These are phyloP conservation scores for Cicer cuneatum DNA, from an alignment of 306 rosid species.

Conservation along the genomic window DNA sequence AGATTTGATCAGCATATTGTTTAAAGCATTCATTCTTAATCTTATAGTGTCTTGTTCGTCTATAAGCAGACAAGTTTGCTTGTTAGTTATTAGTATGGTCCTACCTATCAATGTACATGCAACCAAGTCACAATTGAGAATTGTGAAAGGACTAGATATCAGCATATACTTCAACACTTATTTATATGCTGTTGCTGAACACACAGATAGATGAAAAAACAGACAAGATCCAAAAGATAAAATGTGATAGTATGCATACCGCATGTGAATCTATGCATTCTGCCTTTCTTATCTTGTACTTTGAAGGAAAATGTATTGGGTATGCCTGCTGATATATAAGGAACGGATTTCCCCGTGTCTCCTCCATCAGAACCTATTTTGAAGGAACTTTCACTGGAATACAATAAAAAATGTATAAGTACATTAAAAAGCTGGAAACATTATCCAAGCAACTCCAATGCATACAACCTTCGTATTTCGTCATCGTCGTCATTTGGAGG, in stretches of 20 bases:
- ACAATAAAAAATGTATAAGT: conserved; percentile 44
- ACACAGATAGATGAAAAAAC: conserved; percentile 28
- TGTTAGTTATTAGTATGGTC: background rate
- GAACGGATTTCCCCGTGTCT: conserved; percentile 68
- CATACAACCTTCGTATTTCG: conserved; percentile 74
- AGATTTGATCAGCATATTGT: background rate
- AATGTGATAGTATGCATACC: conserved; percentile 62
- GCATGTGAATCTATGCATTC: conserved; percentile 91
- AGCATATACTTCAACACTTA: conserved; percentile 31
- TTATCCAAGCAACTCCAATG: conserved; percentile 20
- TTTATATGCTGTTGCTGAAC: conserved; percentile 28
- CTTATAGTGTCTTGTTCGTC: conserved; percentile 7
- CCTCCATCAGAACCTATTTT: conserved; percentile 88
- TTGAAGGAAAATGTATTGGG: conserved; percentile 77
- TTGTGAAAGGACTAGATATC: conserved; percentile 28
- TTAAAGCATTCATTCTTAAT: background rate
- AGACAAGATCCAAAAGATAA: conserved; percentile 14
- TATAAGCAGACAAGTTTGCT: conserved; percentile 22
- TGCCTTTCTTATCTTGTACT: conserved; percentile 84
- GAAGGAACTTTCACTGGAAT: conserved; percentile 77
- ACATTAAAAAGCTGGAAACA: conserved; percentile 24
- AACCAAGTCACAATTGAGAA: conserved; percentile 28
- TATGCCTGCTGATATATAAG: conserved; percentile 56
- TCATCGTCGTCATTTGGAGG: conserved; percentile 78
- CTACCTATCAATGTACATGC: conserved; percentile 13